Conservation (phyloP, 768 basidiomycete genomes). For the Tubosaeta sp. region DNA sequence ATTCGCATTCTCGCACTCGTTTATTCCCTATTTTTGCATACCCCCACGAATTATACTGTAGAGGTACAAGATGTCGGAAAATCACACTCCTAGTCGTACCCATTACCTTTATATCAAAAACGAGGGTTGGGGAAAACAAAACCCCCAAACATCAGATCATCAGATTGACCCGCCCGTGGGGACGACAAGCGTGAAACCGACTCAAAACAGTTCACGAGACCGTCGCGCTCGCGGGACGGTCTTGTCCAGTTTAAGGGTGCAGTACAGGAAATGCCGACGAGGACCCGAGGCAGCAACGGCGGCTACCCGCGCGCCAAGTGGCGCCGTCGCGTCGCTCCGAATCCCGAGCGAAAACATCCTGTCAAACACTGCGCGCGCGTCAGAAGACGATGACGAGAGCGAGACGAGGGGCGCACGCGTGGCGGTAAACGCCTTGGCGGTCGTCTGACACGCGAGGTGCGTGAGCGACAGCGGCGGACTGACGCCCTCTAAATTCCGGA, state of each 20-base stretch:
- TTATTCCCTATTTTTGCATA: background rate
- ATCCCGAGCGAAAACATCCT: slow-evolving; percentile 85
- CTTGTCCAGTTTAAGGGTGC: slow-evolving; percentile 64
- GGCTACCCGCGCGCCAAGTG: slow-evolving; percentile 60
- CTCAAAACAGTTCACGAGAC: slow-evolving; percentile 36
- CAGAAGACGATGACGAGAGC: background rate
- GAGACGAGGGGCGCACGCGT: slow-evolving; percentile 39
- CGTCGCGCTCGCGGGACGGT: slow-evolving; percentile 40
- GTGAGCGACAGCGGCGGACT: slow-evolving; percentile 84
- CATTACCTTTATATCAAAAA: background rate
- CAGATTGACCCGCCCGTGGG: too few relatives aligned
- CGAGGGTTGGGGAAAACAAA: background rate
- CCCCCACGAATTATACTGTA: background rate
- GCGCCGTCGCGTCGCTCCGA: slow-evolving; percentile 62
- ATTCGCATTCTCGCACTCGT: background rate
- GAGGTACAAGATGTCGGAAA: slow-evolving; percentile 12
- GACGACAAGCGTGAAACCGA: background rate
- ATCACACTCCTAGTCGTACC: slow-evolving; percentile 14
- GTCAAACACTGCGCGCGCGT: slow-evolving; percentile 65
- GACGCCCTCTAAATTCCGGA: slow-evolving; percentile 85
- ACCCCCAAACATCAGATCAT: too few relatives aligned
- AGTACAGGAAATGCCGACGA: slow-evolving; percentile 81
- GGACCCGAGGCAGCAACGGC: slow-evolving; percentile 68
- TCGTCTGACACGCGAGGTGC: slow-evolving; percentile 83
- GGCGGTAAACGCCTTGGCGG: slow-evolving; percentile 85